A percentile compares a stretch with the other conserved stretches of the same genome.
Conservation (phyloP, 768 basidiomycete species). For the Leccinum sublutescens region DNA sequence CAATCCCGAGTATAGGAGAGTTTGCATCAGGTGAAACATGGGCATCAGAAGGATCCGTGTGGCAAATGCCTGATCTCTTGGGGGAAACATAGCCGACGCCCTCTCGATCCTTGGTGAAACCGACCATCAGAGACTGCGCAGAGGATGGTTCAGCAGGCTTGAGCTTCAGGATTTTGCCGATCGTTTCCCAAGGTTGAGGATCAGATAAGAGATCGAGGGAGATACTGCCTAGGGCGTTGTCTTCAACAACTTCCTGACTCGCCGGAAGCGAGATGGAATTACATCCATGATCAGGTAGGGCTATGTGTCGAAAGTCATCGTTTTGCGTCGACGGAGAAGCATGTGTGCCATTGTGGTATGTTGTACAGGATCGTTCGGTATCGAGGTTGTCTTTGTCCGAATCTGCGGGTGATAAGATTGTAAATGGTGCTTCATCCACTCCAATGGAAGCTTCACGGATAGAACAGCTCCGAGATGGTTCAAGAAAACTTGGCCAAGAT, state of each 20-base stretch:
- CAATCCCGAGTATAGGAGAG: neutral
- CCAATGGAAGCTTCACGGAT: neutral
- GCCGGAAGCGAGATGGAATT: neutral
- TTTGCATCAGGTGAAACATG: neutral
- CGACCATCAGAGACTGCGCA: conserved; percentile 2
- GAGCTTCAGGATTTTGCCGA: conserved; percentile 28
- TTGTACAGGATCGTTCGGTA: neutral
- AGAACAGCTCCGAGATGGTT: neutral
- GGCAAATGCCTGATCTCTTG: neutral
- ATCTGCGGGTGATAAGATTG: neutral
- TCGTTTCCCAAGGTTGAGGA: conserved; percentile 33
- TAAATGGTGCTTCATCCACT: neutral
- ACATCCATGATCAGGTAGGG: neutral
- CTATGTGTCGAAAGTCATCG: neutral
- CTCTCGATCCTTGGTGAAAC: conserved; percentile 24
- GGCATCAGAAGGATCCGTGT: neutral
- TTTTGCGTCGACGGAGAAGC: neutral
- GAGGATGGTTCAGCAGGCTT: neutral
- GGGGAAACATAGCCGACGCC: conserved; percentile 26
- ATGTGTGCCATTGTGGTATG: neutral
- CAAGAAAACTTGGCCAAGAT: neutral
- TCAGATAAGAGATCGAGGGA: conserved; percentile 30
- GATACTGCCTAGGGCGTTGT: neutral
- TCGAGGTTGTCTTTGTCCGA: neutral
- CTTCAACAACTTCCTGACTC: neutral